Evolutionary conservation across 2,329 filamentous ascomycete species (phyloP).

Genomic region (Hymenoscyphus infarciens): DNA sequence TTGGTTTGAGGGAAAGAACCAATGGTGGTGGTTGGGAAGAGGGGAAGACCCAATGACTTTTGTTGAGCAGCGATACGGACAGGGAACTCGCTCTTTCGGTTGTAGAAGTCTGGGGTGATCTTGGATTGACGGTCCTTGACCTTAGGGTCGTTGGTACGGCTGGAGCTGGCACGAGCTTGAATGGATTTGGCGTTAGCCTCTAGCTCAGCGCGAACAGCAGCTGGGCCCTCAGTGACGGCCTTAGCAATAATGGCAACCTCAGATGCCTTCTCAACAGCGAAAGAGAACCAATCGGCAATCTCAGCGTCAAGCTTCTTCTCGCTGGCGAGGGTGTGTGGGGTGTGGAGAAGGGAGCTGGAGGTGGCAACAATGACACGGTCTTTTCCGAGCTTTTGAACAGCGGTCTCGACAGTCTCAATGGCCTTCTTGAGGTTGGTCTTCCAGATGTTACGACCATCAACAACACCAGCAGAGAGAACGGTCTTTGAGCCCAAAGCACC

Average conservation of each 20-base stretch:
- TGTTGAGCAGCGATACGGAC: conserved; percentile 83
- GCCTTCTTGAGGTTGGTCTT: conserved; percentile 98
- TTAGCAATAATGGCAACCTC: conserved; percentile 94
- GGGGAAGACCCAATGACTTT: conserved; percentile 85
- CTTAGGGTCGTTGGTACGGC: conserved; percentile 92
- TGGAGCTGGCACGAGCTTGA: conserved; percentile 84
- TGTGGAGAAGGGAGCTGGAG: conserved; percentile 96
- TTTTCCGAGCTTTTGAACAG: conserved; percentile 93
- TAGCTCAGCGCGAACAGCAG: conserved; percentile 79
- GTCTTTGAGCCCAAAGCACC: conserved; percentile 83
- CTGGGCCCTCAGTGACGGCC: conserved; percentile 90
- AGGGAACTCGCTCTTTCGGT: conserved; percentile 88
- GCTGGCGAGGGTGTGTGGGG: conserved; percentile 93
- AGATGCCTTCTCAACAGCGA: conserved; percentile 88
- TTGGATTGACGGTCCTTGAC: conserved; percentile 96
- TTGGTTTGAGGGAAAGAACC: conserved; percentile 99
- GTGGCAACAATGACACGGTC: conserved; percentile 96
- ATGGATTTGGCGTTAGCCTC: conserved; percentile 96
- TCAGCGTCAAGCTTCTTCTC: conserved; percentile 98
- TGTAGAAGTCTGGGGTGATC: conserved; percentile 80
- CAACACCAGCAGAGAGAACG: conserved; percentile 89
- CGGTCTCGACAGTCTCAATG: conserved; percentile 84
- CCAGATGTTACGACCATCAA: conserved; percentile 99
- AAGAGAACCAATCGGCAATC: conserved; percentile 97
- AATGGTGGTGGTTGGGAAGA: conserved; percentile 99